Base-by-base conservation (phyloP, 164 flowering plant species). In the Liquidambar formosana region DNA sequence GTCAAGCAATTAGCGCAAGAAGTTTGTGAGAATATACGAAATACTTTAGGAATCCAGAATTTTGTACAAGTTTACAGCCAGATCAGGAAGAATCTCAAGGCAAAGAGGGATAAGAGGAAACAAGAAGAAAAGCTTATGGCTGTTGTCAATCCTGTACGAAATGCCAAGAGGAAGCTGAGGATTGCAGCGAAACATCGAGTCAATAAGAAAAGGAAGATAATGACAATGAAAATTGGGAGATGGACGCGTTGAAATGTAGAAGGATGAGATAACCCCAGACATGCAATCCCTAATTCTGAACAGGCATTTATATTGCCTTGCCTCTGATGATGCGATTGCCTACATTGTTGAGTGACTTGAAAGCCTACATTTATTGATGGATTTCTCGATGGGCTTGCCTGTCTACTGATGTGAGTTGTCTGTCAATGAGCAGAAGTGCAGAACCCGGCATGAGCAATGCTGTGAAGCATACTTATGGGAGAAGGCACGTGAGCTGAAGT, bases 161-260 rank as follows among this genome's bases (percentile, higher is more conserved):
- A 90, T 72, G 97, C 99, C 15, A 93, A 93, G 82, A 85, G 97
- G 73, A 95, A 95, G 77, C 66, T 83, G 48, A 83, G 86, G 66
- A 60, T 86, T 44, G 84, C 94, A 8, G 84, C 77, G 5, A 95
- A 93, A 71, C 86, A 91, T 64, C 80, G 75, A 4, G 91, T 81
- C 48, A 65, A 91, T 82, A 95, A 95, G 85, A 93, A 82, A 75
- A 77, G 97, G 79, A 95, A 85, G 82, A 80, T 93, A 1, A 88
- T 82, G 88, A 75, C 88, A 11, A 78, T 88, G 85, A 93, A 85
- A 77, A 75, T 84, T 81, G 78, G 85, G 13, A 80, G 89, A 76
- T 87, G 88, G 88, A 65, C 76, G 79, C 68, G 65, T 56, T 80
- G 66, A 60, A 66, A 43, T 12, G 10, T n/a, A 4, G 16, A 60